Base-by-base conservation (phyloP, 495 filamentous ascomycete genomes). In the Hyphodiscus hymeniophilus region DNA sequence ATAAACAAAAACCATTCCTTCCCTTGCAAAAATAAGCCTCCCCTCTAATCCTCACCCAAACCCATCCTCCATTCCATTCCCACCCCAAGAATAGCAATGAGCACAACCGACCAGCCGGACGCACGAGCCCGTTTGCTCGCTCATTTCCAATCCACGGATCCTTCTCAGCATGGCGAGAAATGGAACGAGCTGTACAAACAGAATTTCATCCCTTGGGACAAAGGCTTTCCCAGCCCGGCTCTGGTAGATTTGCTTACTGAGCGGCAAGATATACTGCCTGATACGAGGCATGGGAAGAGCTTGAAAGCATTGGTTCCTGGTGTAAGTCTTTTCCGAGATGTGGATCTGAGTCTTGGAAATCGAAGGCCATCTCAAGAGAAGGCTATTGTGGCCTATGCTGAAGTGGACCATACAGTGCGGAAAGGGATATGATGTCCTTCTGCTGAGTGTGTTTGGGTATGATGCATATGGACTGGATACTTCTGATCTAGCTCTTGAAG, bases 401-500 rank as follows among this genome's bases (percentile, higher is more conserved):
- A n/a, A n/a, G n/a, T n/a, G n/a, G n/a, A n/a, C n/a, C n/a, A n/a
- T n/a, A n/a, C n/a, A n/a, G n/a, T 92, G 87, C 60, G 88, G 87
- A 2, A 70, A 78, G 33, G 87, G 85, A 2, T 77, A 87, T 57
- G 85, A 89, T 63, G 80, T 85, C 5, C 66, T 87, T 24, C 66
- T 89, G 32, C 69, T 89, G n/a, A 72, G 76, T 28, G 72, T 77
- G 35, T 75, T 79, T 50, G 86, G 85, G 0, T 89, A 82, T 61
- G 80, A 90, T 61, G 77, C 77, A 0, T 81, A 77, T 51, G 87
- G 87, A 0, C 65, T 94, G 7, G 87, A 91, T 50, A 72, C 74
- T 39, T 82, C 81, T 23, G 48, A 62, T 3, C 64, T 63, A 21
- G 84, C 84, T 6, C 50, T 83, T 6, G 65, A 77, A 26, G 64